These are phyloP conservation scores for Sarocladiaceae sp. DNA, from an alignment of 2,329 filamentous ascomycete species.

Conservation along the genomic window DNA sequence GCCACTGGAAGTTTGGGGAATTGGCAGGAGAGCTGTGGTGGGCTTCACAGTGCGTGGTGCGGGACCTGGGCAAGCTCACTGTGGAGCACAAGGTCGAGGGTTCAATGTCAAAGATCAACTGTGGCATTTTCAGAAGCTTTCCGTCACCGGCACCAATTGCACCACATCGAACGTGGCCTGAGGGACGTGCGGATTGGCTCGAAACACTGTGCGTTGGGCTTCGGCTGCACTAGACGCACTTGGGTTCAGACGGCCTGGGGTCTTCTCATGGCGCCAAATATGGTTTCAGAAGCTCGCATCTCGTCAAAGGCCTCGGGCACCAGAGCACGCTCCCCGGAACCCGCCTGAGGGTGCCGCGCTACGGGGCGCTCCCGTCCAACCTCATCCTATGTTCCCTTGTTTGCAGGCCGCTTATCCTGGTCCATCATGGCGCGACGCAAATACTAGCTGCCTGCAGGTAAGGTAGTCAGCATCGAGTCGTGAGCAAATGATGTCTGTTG, in stretches of 20 bases:
- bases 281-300: not conserved
- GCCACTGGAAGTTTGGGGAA: constrained; percentile 5
- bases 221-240: no score
- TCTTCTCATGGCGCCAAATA: not conserved
- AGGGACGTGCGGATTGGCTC: not conserved
- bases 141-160: not conserved
- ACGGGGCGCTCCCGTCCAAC: constrained; percentile 7
- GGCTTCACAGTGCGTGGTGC: not conserved
- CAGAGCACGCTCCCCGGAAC: not conserved
- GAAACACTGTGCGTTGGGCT: constrained; percentile 24
- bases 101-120: not conserved
- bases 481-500: no score
- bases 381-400: not conserved
- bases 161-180: not conserved
- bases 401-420: not conserved
- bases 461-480: no score
- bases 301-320: not conserved
- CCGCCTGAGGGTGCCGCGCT: constrained; percentile 4
- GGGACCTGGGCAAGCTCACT: not conserved
- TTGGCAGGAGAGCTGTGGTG: not conserved
- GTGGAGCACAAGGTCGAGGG: not conserved
- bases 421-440: no score
- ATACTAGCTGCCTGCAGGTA: no score
- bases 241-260: no score
- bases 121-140: not conserved